A percentile compares a stretch with the other conserved stretches of the same genome.
phyloP scores from a whole-genome alignment of 768 basidiomycete species.

The Suillus clintonianus region DNA sequence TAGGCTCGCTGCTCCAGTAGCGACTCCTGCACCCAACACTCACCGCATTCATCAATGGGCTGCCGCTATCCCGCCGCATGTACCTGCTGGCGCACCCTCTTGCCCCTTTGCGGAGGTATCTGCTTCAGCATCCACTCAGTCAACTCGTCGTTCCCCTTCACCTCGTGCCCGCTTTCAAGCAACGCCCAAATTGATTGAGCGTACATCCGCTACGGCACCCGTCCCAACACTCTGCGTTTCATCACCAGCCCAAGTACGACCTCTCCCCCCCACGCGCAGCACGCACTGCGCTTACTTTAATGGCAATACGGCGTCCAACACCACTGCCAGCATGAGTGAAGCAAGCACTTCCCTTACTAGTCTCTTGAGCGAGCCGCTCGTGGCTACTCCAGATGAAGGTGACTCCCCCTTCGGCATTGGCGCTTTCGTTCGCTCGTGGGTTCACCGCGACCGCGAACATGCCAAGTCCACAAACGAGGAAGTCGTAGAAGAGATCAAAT shows the following conservation, averaged over 20 bases:
- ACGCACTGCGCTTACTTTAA: slow-evolving; percentile 35
- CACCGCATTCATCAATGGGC: slow-evolving; percentile 32
- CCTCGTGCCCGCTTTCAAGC: slow-evolving; percentile 23
- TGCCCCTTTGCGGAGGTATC: slow-evolving; percentile 27
- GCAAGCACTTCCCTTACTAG: slow-evolving; percentile 57
- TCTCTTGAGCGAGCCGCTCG: slow-evolving; percentile 42
- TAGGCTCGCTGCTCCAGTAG: not conserved
- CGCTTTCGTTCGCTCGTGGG: slow-evolving; percentile 34
- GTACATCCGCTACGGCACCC: slow-evolving; percentile 29
- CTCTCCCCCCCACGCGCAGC: slow-evolving; percentile 30
- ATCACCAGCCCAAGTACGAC: slow-evolving; percentile 35
- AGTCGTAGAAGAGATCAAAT: slow-evolving; percentile 31
- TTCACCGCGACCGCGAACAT: slow-evolving; percentile 25
- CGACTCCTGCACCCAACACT: slow-evolving; percentile 8
- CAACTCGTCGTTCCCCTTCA: slow-evolving; percentile 1
- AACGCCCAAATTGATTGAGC: slow-evolving; percentile 37
- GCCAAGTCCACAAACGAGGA: slow-evolving; percentile 29
- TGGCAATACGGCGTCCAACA: slow-evolving; percentile 31
- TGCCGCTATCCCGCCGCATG: slow-evolving; percentile 30
- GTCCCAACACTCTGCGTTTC: slow-evolving; percentile 55
- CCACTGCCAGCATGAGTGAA: slow-evolving; percentile 34
- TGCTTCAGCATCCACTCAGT: slow-evolving; percentile 1
- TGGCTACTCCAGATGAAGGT: slow-evolving; percentile 40
- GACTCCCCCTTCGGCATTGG: slow-evolving; percentile 50
- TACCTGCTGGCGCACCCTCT: slow-evolving; percentile 31